Evolutionary conservation across 2,329 filamentous ascomycete species (phyloP).

Genomic region (Beauveria rudraprayagi): DNA sequence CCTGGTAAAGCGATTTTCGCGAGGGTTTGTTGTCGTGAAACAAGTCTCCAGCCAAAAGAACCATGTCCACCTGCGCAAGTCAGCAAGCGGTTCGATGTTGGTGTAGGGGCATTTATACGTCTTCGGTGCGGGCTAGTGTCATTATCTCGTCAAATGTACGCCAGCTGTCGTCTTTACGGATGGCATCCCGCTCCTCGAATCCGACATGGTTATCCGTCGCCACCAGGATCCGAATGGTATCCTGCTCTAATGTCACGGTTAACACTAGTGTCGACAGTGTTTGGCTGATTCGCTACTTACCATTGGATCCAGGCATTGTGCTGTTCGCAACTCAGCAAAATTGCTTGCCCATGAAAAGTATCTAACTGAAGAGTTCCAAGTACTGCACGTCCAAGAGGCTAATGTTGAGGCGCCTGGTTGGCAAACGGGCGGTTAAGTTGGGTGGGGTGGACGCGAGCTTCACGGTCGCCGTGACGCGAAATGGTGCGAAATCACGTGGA

Average conservation of each 20-base stretch:
- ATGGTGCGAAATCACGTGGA: constrained; percentile 12
- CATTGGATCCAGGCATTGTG: background rate
- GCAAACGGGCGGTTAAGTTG: background rate
- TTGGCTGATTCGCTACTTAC: background rate
- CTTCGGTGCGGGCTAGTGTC: constrained; percentile 73
- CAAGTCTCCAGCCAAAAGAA: constrained; percentile 85
- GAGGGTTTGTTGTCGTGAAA: constrained; percentile 99
- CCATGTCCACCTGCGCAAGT: constrained; percentile 70
- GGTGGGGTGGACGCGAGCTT: constrained; percentile 5
- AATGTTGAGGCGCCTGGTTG: background rate
- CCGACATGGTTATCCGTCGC: constrained; percentile 98
- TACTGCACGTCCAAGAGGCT: background rate
- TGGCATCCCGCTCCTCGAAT: constrained; percentile 85
- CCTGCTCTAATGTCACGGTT: constrained; percentile 38
- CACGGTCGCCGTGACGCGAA: constrained; percentile 6
- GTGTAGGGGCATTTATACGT: constrained; percentile 40
- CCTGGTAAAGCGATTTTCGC: constrained; percentile 90
- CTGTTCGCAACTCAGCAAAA: background rate
- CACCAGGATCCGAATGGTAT: constrained; percentile 90
- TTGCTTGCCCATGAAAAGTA: background rate
- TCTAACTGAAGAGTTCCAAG: too few relatives aligned
- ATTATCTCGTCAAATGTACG: constrained; percentile 92
- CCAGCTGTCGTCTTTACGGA: constrained; percentile 97
- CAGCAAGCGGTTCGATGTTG: background rate
- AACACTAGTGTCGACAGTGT: background rate